phyloP scores from a whole-genome alignment of 1,139 yeast species.

The Lodderomyces pseudojiufengensis region DNA sequence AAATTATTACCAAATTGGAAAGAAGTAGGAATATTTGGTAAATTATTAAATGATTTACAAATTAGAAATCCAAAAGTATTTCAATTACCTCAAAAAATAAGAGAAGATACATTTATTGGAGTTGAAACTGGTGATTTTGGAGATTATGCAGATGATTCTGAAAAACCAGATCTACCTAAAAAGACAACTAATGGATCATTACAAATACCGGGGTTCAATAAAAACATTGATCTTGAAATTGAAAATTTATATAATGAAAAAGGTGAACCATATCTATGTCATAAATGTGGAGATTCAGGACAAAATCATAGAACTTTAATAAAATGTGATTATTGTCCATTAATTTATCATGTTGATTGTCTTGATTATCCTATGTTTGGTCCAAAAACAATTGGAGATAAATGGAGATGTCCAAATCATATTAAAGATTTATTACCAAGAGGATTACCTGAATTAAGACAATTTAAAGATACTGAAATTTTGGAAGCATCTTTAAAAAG shows the following conservation, averaged over 20 bases:
- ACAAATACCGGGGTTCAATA: conserved; percentile 37
- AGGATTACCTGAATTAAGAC: conserved; percentile 33
- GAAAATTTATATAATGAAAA: conserved; percentile 60
- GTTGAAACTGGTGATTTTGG: conserved; percentile 68
- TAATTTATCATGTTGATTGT: conserved; percentile 94
- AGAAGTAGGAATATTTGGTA: conserved; percentile 58
- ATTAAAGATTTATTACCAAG: conserved; percentile 51
- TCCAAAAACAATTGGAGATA: conserved; percentile 72
- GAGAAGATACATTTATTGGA: conserved; percentile 68
- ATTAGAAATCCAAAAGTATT: conserved; percentile 70
- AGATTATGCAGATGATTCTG: conserved; percentile 61
- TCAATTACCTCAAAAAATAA: conserved; percentile 61
- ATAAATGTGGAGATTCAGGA: conserved; percentile 72
- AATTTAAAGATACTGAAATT: conserved; percentile 51
- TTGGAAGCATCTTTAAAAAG: conserved; percentile 47
- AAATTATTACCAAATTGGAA: conserved; percentile 26
- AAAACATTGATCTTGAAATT: conserved; percentile 55
- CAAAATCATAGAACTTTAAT: conserved; percentile 50
- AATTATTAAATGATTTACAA: conserved; percentile 55
- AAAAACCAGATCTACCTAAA: conserved; percentile 46
- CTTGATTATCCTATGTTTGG: conserved; percentile 70
- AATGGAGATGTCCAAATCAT: conserved; percentile 96
- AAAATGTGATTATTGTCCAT: conserved; percentile 80
- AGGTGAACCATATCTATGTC: conserved; percentile 67
- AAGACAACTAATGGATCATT: conserved; percentile 34